A percentile compares a stretch with the other conserved stretches of the same genome.
Evolutionary conservation across 148 eudicot species (phyloP).

Genomic region (Rhododendron simsii): DNA sequence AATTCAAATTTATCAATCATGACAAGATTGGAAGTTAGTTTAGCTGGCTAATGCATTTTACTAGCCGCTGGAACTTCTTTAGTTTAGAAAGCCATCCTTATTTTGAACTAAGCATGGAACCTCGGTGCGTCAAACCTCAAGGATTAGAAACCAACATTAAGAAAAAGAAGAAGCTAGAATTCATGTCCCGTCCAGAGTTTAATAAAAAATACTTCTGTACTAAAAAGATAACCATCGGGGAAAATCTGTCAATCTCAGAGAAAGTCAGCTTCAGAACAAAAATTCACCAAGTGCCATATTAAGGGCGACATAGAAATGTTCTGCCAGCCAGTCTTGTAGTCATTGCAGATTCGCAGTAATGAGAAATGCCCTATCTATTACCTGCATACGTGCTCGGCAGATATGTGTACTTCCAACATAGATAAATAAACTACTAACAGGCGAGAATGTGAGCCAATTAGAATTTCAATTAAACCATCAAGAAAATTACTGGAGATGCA

Average conservation of each 20-base stretch:
- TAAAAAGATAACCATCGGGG: neutral
- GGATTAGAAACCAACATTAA: neutral
- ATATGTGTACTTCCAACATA: neutral
- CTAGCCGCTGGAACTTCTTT: neutral
- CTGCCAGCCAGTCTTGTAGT: neutral
- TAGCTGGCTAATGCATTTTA: neutral
- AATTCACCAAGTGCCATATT: neutral
- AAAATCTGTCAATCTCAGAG: slow-evolving; percentile 1
- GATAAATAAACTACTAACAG: neutral
- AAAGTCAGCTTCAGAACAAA: neutral
- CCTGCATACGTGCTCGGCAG: neutral
- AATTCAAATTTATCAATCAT: neutral
- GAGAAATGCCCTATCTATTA: neutral
- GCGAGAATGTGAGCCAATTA: neutral
- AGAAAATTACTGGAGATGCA: neutral
- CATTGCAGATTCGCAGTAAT: neutral
- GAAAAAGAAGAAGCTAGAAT: neutral
- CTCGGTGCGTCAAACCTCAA: neutral
- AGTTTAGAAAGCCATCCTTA: neutral
- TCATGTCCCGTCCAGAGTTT: neutral
- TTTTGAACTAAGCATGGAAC: neutral
- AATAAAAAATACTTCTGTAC: neutral
- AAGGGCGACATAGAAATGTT: neutral
- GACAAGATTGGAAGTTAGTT: neutral
- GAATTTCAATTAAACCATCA: neutral